A percentile compares a stretch with the other conserved stretches of the same genome.
Conservation (phyloP, 345 rosid species). For the Eucalyptus camaldulensis region DNA sequence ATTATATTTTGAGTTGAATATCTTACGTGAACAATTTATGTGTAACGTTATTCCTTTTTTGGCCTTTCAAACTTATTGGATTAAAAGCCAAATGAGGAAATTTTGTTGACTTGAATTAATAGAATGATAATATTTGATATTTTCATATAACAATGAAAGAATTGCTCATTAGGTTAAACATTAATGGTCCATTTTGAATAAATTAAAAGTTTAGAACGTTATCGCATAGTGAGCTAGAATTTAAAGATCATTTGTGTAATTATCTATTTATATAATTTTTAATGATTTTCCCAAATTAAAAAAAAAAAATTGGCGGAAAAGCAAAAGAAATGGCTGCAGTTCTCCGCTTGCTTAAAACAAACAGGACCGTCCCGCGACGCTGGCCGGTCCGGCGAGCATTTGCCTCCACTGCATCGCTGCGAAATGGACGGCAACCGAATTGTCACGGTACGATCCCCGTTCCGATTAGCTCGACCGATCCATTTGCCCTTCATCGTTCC, state of each 20-base stretch:
- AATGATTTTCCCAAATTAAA: neutral
- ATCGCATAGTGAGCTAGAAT: no score
- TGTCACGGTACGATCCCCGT: neutral
- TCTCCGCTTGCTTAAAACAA: neutral
- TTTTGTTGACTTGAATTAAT: no score
- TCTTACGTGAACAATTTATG: neutral
- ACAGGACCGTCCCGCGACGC: neutral
- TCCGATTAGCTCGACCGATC: neutral
- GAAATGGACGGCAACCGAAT: neutral
- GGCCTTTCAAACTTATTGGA: accelerated
- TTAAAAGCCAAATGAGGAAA: neutral
- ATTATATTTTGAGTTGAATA: neutral
- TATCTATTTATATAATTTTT: neutral
- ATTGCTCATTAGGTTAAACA: no score
- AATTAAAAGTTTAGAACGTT: no score
- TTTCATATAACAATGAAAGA: no score
- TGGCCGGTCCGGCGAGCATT: neutral
- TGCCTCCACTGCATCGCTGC: neutral
- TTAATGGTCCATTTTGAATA: no score
- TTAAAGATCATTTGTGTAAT: neutral
- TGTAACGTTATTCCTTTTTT: no score
- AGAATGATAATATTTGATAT: neutral
- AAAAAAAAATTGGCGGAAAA: neutral
- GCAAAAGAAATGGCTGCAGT: neutral
- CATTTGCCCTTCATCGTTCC: neutral